Evolutionary conservation across 208 protist genomes (phyloP).

Genomic region (Acanthamoeba sp.): DNA sequence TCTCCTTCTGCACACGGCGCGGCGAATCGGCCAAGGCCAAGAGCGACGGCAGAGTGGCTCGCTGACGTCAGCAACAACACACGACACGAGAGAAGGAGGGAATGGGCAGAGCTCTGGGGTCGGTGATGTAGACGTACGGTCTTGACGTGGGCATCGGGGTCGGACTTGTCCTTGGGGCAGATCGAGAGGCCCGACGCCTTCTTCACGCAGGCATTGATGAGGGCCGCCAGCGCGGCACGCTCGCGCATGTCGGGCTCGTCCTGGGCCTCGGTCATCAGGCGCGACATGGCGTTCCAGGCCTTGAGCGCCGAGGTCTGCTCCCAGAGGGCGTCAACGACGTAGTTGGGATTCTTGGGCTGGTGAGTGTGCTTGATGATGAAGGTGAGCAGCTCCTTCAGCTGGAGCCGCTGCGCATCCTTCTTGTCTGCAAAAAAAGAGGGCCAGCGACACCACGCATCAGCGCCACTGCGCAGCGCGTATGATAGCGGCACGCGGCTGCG

Average conservation of each 20-base stretch:
- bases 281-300: conserved; percentile 33
- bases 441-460: background rate
- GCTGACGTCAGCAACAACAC: no score
- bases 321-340: conserved; percentile 71
- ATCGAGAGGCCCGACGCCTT: conserved; percentile 63
- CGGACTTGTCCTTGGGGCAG: conserved; percentile 67
- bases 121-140: background rate
- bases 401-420: background rate
- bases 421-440: background rate
- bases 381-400: conserved; percentile 36
- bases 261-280: background rate
- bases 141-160: conserved; percentile 38
- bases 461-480: no score
- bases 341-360: conserved; percentile 73
- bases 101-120: no score
- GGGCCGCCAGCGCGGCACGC: conserved; percentile 7
- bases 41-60: no score
- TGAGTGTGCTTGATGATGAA: conserved; percentile 60
- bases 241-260: conserved; percentile 1
- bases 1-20: conserved; percentile 63
- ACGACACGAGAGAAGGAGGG: no score
- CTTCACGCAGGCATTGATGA: conserved; percentile 75
- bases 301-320: background rate
- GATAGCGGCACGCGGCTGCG: background rate
- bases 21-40: no score